These are phyloP conservation scores for Phytophthora sp. DNA, from an alignment of 352 stramenopile genomes.

Conservation along the genomic window DNA sequence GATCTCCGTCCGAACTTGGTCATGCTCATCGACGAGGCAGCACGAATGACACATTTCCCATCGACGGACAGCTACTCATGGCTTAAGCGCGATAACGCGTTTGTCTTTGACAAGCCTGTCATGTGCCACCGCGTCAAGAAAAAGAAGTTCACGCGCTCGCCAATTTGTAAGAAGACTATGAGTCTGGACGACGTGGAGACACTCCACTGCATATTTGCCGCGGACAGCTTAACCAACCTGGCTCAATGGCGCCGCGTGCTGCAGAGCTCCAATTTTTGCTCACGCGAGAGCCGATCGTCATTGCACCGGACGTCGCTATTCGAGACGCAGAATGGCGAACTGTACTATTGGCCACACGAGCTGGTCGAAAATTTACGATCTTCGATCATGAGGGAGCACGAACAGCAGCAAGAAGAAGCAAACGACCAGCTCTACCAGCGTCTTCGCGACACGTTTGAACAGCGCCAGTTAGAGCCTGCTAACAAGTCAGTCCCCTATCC, in stretches of 20 bases:
- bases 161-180: slow-evolving; percentile 52
- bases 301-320: slow-evolving; percentile 26
- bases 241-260: slow-evolving; percentile 47
- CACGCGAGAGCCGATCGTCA: slow-evolving; percentile 17
- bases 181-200: slow-evolving; percentile 44
- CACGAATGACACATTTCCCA: slow-evolving; percentile 33
- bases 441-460: slow-evolving; percentile 30
- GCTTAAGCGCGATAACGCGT: slow-evolving; percentile 48
- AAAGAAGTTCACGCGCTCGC: slow-evolving; percentile 48
- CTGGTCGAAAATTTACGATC: slow-evolving; percentile 41
- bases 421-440: slow-evolving; percentile 36
- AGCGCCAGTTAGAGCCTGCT: background rate
- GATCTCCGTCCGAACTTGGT: slow-evolving; percentile 38
- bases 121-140: slow-evolving; percentile 41
- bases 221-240: slow-evolving; percentile 45
- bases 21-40: slow-evolving; percentile 47
- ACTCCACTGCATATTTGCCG: slow-evolving; percentile 48
- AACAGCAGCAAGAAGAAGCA: slow-evolving; percentile 28
- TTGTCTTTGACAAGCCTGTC: slow-evolving; percentile 52
- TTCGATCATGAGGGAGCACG: slow-evolving; percentile 37
- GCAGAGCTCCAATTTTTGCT: slow-evolving; percentile 34
- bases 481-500: slow-evolving; percentile 3
- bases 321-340: slow-evolving; percentile 37
- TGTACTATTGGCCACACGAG: slow-evolving; percentile 55
- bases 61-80: slow-evolving; percentile 43